Base-by-base conservation (phyloP, 2,329 filamentous ascomycete genomes). In the Graphilbum ipis-grandicollis region DNA sequence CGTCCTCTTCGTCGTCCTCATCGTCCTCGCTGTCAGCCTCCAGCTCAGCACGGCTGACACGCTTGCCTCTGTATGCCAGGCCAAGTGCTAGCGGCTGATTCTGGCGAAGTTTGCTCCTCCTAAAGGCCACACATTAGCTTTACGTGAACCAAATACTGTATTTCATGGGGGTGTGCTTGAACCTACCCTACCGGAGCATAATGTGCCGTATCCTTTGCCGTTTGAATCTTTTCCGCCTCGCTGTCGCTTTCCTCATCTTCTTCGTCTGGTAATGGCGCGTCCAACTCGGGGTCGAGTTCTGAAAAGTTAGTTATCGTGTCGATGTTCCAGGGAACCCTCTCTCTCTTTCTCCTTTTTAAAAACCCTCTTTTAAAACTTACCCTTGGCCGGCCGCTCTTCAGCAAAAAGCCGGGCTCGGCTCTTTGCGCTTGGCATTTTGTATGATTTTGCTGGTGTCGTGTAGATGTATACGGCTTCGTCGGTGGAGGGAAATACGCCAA, bases 221-320 rank as follows among this genome's bases (percentile, higher is more conserved):
- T 69, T 57, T 10, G n/a, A n/a, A 28, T 7, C 26, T 28, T 31
- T 34, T 65, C 64, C 21, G 66, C 59, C 5, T 57, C 60, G 47
- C 63, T 65, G 14, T 56, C 61, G 15, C 59, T 61, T 44, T 59
- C 66, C 22, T 56, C 65, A 10, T 68, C 68, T 39, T 65, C 67
- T n/a, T 65, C 66, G 44, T 58, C 70, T 38, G 65, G 65, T 43
- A 57, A 56, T 14, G 65, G 65, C 15, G 60, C 62, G 42, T 74
- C 70, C 46, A 70, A 73, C 60, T 92, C 84, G 0, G 82, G 82
- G 52, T 93, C 84, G 50, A 80, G 77, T 52, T 92, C 84, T 88
- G 48, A 6, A 29, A 25, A 3, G 21, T 23, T 23, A 23, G 21
- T 28, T 6, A 8, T 9, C 17, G 8, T 13, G 18, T 5, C n/a